Base-by-base conservation (phyloP, 805 yeast species). In the Wickerhamomyces alni region DNA sequence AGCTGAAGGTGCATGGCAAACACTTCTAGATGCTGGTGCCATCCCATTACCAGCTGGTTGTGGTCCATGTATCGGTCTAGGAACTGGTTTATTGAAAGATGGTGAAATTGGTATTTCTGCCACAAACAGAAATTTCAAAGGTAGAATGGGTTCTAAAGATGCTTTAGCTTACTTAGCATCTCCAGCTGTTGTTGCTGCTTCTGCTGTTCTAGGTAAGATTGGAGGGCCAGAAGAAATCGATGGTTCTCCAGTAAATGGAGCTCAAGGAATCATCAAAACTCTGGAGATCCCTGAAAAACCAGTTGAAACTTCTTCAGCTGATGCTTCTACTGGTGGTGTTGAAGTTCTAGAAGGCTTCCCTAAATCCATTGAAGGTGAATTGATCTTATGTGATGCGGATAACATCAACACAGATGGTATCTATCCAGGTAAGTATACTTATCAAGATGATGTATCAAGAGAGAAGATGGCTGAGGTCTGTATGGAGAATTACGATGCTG, bases 91-190 rank as follows among this genome's bases (percentile, higher is more conserved):
- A 48, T 70, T 93, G 50, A 81, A 93, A 64, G 91, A 87, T 27
- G 99, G 99, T 33, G 98, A 93, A 64, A 95, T 93, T 43, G 99
- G 99, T 48, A 93, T 93, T 55, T 86, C 96, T 48, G 99, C 99
- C 42, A 93, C 99, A 8, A 93, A 93, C 70, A 80, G 99, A 70
- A 93, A 93, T 67, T 93, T 93, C 75, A 93, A 93, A 67, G 99
- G 99, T 45, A 80, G 99, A 68, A 93, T 93, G 99, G 99, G 99
- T 8, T 83, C 95, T 8, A 84, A 83, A 52, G 97, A 93, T 54
- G 99, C 99, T 1, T 69, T 88, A 45, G 99, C 99, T 0, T 93
- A 84, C 62, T 74, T 93, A 48, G 96, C 96, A 0, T 88, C 97
- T 2, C 99, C 99, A 5, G 96, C 89, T 48, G 95, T 93, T 19